A percentile compares a stretch with the other conserved stretches of the same genome.
phyloP scores from a whole-genome alignment of 495 filamentous ascomycete species.

The Penicillium antarcticum region DNA sequence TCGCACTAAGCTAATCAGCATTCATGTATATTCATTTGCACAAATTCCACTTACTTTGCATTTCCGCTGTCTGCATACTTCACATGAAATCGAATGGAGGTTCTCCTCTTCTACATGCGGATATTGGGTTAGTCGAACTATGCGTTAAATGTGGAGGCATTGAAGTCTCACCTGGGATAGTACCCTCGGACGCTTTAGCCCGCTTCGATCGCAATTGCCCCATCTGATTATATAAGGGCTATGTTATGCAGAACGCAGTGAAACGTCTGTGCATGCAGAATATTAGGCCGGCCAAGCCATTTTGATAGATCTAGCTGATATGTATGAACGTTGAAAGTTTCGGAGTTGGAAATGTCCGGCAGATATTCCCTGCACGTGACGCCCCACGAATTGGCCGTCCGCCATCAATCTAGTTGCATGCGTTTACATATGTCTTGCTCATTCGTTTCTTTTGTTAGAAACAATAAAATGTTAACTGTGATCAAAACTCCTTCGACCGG shows the following conservation, averaged over 20 bases:
- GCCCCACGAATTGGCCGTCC: background rate
- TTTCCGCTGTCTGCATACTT: slow-evolving; percentile 26
- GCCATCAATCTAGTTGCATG: background rate
- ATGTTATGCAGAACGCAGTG: background rate
- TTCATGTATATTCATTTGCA: background rate
- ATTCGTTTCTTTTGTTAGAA: no score
- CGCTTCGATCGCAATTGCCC: slow-evolving; percentile 11
- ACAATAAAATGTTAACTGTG: no score
- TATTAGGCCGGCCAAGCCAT: background rate
- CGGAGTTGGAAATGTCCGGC: slow-evolving; percentile 10
- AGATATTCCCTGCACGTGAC: background rate
- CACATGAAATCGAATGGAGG: slow-evolving; percentile 24
- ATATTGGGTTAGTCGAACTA: slow-evolving; percentile 2
- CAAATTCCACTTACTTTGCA: slow-evolving; percentile 21
- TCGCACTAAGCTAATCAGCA: slow-evolving; percentile 21
- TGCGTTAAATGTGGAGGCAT: background rate
- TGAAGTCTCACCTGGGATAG: slow-evolving; percentile 7
- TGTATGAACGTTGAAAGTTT: background rate
- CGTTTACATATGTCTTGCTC: background rate
- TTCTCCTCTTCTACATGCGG: slow-evolving; percentile 4
- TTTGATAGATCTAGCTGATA: background rate
- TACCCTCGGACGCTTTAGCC: slow-evolving; percentile 4
- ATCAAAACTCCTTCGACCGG: background rate
- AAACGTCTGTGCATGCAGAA: background rate
- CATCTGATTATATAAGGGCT: background rate